Conservation (phyloP, 2,329 filamentous ascomycete genomes). For the Claviceps cyperi region DNA sequence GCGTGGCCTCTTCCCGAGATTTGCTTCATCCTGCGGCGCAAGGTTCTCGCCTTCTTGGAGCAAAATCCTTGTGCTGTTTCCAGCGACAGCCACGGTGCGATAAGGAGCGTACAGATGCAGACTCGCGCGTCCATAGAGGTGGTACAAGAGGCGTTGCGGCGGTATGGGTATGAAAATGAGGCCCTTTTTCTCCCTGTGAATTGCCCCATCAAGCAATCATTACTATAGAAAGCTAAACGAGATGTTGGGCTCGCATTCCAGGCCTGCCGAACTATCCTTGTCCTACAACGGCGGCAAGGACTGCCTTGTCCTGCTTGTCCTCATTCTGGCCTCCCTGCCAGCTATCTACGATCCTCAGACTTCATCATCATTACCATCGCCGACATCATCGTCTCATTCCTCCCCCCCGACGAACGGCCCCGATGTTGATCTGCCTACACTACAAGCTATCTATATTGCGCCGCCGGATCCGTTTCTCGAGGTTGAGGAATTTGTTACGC, state of each 20-base stretch:
- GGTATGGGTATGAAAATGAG: conserved; percentile 52
- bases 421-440: conserved; percentile 11
- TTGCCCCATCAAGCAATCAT: neutral
- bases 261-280: conserved; percentile 64
- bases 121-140: conserved; percentile 58
- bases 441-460: conserved; percentile 77
- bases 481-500: conserved; percentile 70
- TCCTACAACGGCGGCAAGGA: conserved; percentile 98
- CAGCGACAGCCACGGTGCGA: conserved; percentile 36
- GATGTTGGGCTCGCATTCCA: conserved; percentile 18
- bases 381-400: neutral
- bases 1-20: conserved; percentile 17
- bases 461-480: conserved; percentile 70
- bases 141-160: conserved; percentile 58
- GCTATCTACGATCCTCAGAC: conserved; percentile 14
- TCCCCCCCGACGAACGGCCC: conserved; percentile 1
- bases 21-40: conserved; percentile 39
- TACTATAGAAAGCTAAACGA: too few species aligned
- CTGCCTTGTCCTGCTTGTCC: conserved; percentile 79
- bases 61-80: conserved; percentile 38
- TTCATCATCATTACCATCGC: conserved; percentile 5
- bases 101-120: conserved; percentile 58
- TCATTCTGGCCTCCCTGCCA: conserved; percentile 58
- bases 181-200: neutral
- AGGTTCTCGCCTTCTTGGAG: conserved; percentile 52